Conservation (phyloP, 2,329 filamentous ascomycete genomes). For the Trichoderma pleuroti region DNA sequence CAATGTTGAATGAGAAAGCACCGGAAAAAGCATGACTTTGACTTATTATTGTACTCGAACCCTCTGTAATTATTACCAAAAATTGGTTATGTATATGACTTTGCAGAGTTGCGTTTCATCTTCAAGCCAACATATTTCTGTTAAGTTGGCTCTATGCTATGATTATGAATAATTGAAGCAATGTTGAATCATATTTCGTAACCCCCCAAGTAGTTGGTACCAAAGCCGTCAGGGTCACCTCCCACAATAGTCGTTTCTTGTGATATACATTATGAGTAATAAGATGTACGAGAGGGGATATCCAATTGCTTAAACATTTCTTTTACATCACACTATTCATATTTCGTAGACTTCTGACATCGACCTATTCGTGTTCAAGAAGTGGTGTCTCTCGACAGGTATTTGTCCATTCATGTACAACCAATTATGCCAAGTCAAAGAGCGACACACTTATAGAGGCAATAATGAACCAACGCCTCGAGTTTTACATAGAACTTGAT, state of each 20-base stretch:
- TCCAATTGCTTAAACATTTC: neutral
- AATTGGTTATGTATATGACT: neutral
- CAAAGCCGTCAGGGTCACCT: neutral
- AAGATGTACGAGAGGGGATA: neutral
- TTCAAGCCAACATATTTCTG: neutral
- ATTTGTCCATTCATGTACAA: too few relatives aligned
- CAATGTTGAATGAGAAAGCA: slow-evolving; percentile 6
- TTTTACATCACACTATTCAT: too few relatives aligned
- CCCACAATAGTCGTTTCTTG: neutral
- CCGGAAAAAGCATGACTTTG: neutral
- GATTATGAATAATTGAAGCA: neutral
- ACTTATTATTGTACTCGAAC: neutral
- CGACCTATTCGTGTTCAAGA: too few relatives aligned
- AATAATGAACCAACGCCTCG: too few relatives aligned
- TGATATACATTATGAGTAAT: neutral
- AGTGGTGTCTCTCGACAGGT: too few relatives aligned
- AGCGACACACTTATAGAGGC: too few relatives aligned
- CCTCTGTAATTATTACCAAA: neutral
- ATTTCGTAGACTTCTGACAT: too few relatives aligned
- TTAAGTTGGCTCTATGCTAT: neutral
- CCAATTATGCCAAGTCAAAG: too few relatives aligned
- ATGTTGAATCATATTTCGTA: neutral
- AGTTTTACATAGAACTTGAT: neutral
- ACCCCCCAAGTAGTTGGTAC: neutral
- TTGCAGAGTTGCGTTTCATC: neutral